phyloP scores from a whole-genome alignment of 2,329 filamentous ascomycete species.

The Alternaria viburni region DNA sequence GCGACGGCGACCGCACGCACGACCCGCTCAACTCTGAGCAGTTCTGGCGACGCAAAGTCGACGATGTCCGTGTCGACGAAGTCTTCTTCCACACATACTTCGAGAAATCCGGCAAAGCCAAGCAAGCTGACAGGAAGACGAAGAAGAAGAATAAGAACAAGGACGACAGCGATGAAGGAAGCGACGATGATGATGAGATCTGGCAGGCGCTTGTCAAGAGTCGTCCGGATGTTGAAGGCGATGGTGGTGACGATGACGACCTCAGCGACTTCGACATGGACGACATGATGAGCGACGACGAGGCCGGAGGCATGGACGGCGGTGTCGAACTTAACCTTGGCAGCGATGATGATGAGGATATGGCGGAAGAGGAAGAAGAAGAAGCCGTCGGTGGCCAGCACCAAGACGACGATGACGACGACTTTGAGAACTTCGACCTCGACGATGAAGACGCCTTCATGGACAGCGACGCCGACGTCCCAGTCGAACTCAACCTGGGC shows the following conservation, averaged over 20 bases:
- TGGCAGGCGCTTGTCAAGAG: constrained; percentile 90
- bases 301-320: constrained; percentile 51
- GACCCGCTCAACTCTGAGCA: constrained; percentile 80
- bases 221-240: constrained; percentile 76
- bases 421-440: constrained; percentile 51
- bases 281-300: constrained; percentile 54
- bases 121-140: constrained; percentile 62
- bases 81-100: constrained; percentile 99
- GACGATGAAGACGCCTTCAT: constrained; percentile 63
- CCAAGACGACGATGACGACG: constrained; percentile 42
- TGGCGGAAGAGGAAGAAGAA: constrained; percentile 52
- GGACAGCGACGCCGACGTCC: constrained; percentile 62
- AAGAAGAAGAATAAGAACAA: constrained; percentile 57
- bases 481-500: constrained; percentile 55
- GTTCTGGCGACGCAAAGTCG: constrained; percentile 91
- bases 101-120: constrained; percentile 65
- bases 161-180: constrained; percentile 56
- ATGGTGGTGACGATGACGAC: constrained; percentile 64
- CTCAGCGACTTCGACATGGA: constrained; percentile 61
- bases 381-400: constrained; percentile 52
- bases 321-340: constrained; percentile 54
- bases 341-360: constrained; percentile 57
- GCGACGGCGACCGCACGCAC: constrained; percentile 63
- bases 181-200: constrained; percentile 79
- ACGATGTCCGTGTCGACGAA: constrained; percentile 87